Percentiles rank a stretch among this genome's conserved stretches.
Evolutionary conservation across 176 grass and related monocot species (phyloP).

Genomic region (Avena sativa): DNA sequence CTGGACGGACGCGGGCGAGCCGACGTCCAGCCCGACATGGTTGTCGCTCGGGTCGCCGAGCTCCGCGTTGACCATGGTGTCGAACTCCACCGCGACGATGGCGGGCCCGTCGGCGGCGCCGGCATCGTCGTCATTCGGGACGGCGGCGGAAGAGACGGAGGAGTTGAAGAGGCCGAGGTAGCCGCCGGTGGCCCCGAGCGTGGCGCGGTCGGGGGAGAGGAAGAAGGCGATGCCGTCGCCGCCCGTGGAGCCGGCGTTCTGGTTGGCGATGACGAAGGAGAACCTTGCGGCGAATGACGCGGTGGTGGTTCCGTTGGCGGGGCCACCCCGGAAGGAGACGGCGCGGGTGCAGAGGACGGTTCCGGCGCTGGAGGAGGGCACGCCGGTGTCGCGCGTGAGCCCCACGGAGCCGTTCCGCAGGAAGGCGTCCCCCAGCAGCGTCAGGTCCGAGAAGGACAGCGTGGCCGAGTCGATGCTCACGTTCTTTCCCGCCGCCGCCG

Average conservation of each 20-base stretch:
- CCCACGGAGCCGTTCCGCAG: constrained; percentile 76
- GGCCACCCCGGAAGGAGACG: constrained; percentile 6
- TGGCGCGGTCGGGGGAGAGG: constrained; percentile 57
- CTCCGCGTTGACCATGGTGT: constrained; percentile 65
- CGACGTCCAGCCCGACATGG: constrained; percentile 80
- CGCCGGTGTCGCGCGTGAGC: constrained; percentile 73
- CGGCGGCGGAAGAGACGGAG: not conserved
- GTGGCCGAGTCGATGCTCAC: constrained; percentile 69
- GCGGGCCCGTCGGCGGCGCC: not conserved
- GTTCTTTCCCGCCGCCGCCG: not conserved
- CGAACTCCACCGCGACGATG: constrained; percentile 74
- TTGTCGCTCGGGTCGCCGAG: constrained; percentile 68
- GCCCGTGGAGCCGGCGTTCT: constrained; percentile 54
- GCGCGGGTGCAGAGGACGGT: constrained; percentile 70
- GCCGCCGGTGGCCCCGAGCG: constrained; percentile 69
- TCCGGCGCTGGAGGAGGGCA: constrained; percentile 84
- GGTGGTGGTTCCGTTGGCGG: not conserved
- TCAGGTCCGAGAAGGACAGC: constrained; percentile 80
- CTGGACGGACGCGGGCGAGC: constrained; percentile 46
- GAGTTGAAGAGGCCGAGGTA: constrained; percentile 85
- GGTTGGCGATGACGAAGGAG: constrained; percentile 71
- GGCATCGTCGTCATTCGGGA: not conserved
- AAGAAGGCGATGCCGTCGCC: constrained; percentile 94
- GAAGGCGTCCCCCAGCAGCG: constrained; percentile 83
- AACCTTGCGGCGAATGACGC: constrained; percentile 79